These are phyloP conservation scores for Nemania sp. DNA, from an alignment of 2,329 filamentous ascomycete genomes.

Conservation along the genomic window DNA sequence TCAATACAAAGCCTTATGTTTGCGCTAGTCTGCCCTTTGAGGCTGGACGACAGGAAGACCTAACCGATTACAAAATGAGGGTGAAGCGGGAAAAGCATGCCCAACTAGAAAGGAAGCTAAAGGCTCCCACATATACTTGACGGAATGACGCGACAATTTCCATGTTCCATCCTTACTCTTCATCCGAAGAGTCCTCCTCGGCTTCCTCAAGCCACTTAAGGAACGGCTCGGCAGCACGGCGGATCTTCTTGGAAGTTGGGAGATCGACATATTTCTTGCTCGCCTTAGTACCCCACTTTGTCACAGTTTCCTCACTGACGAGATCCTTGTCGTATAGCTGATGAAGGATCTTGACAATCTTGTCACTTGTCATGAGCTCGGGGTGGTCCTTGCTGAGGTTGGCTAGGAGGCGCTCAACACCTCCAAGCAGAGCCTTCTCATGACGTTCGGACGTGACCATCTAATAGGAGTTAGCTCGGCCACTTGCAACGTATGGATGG, in stretches of 20 bases:
- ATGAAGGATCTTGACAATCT: constrained; percentile 88
- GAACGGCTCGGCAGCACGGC: constrained; percentile 94
- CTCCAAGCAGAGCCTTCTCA: constrained; percentile 94
- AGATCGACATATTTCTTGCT: constrained; percentile 99
- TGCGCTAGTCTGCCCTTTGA: constrained; percentile 8
- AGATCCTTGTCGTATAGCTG: constrained; percentile 93
- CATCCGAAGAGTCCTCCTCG: constrained; percentile 77
- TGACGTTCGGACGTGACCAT: constrained; percentile 91
- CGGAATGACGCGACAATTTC: constrained; percentile 1
- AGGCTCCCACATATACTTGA: neutral
- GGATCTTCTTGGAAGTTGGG: constrained; percentile 90
- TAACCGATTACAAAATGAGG: constrained; percentile 26
- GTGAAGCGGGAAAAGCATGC: constrained; percentile 12
- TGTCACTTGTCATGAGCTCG: constrained; percentile 72
- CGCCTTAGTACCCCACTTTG: constrained; percentile 91
- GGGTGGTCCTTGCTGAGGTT: constrained; percentile 79
- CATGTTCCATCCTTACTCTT: constrained; percentile 52
- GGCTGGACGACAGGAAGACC: neutral
- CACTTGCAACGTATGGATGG: neutral
- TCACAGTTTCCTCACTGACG: constrained; percentile 86
- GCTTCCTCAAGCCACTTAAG: constrained; percentile 93
- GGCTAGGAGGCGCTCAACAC: constrained; percentile 90
- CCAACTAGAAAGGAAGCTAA: constrained; percentile 8
- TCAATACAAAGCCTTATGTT: constrained; percentile 21
- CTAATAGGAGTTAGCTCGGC: constrained; percentile 57